Evolutionary conservation across 2,329 filamentous ascomycete genomes (phyloP).

Genomic region (Fusarium vanettenii): DNA sequence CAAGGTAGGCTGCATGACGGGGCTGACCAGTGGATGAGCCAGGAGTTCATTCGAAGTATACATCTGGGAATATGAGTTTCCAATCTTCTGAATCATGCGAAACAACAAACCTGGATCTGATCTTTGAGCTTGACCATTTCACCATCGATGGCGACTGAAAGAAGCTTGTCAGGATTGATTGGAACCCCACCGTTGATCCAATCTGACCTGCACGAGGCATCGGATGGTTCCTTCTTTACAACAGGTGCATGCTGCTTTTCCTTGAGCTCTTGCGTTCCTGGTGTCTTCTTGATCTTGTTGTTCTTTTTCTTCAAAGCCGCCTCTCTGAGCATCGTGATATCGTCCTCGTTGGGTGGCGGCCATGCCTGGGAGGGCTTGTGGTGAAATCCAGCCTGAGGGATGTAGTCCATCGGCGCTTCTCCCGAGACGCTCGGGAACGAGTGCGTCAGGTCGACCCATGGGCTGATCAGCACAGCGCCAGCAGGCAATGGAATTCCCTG

Average conservation of each 20-base stretch:
- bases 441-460: slow-evolving; percentile 96
- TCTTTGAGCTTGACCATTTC: slow-evolving; percentile 81
- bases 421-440: slow-evolving; percentile 91
- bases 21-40: slow-evolving; percentile 89
- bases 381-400: slow-evolving; percentile 87
- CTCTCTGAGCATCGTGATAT: slow-evolving; percentile 67
- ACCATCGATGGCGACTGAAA: slow-evolving; percentile 79
- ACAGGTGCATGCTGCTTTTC: slow-evolving; percentile 51
- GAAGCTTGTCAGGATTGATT: slow-evolving; percentile 46
- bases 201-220: slow-evolving; percentile 36
- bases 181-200: slow-evolving; percentile 45
- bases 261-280: slow-evolving; percentile 40
- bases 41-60: slow-evolving; percentile 87
- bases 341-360: slow-evolving; percentile 89
- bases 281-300: slow-evolving; percentile 30
- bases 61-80: slow-evolving; percentile 59
- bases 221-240: slow-evolving; percentile 37
- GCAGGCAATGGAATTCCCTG: slow-evolving; percentile 86
- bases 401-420: slow-evolving; percentile 83
- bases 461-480: slow-evolving; percentile 89
- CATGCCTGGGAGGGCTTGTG: slow-evolving; percentile 91
- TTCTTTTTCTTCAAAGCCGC: slow-evolving; percentile 59
- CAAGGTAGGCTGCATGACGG: slow-evolving; percentile 86
- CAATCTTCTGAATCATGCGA: background rate
- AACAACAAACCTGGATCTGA: slow-evolving; percentile 81